Base-by-base conservation (phyloP, 768 basidiomycete species). In the Suillus paluster region DNA sequence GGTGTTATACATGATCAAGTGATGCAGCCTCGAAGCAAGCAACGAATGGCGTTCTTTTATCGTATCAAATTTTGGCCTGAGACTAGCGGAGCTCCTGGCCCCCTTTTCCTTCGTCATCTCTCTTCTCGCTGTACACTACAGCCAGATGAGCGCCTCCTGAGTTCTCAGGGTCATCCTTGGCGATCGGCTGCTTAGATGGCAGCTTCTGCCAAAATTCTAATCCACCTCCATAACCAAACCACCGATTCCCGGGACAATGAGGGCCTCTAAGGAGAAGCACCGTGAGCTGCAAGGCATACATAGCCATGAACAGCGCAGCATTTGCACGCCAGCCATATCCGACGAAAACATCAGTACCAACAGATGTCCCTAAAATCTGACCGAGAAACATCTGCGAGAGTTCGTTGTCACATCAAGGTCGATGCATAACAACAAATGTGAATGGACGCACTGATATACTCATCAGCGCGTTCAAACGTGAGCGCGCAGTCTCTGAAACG, bases 151-250 rank as follows among this genome's bases (percentile, higher is more conserved):
- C 15, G 39, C 19, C 9, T 8, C 42, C 42, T n/a, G 42, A 19
- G n/a, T 8, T 10, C 10, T 42, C 42, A n/a, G 42, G 42, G 19
- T 42, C 42, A 11, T 44, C 10, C 3, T 39, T 39, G 15, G 39
- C 15, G 6, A 39, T 39, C 17, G 45, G 11, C 11, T 46, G 45
- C 12, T 23, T 23, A 23, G 45, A 46, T 14, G 21, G 23, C 5
- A 14, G 23, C 5, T 12, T 46, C 4, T 14, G 45, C 45, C 45
- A 46, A 46, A 46, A 23, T 23, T 12, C 70, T 19, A 81, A 59
- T 10, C 86, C 86, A 19, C 86, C 86, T 66, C 86, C 79, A 65
- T 83, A 88, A 17, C 88, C 86, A 68, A 88, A 77, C 87, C 88
- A 88, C 42, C 66, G 64, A 55, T 62, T 56, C 54, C 80, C 73